phyloP scores from a whole-genome alignment of 129 eudicot genomes.

The Tanacetum coccineum region DNA sequence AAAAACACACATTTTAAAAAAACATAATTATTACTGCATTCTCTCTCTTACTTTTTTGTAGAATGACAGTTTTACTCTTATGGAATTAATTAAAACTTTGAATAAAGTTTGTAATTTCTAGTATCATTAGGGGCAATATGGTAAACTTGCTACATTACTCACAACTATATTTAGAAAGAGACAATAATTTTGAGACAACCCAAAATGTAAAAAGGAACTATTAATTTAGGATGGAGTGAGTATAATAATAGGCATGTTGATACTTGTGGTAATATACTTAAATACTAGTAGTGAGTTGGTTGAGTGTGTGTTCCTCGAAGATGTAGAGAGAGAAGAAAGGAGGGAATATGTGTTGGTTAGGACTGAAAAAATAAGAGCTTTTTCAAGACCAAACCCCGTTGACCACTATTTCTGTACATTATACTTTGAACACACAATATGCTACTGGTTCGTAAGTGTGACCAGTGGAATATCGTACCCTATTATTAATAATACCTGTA shows the following conservation, averaged over 20 bases:
- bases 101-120: no score
- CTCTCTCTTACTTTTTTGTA: no score
- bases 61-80: no score
- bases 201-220: no score
- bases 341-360: constrained; percentile 88
- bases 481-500: constrained; percentile 11
- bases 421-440: constrained; percentile 13
- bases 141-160: no score
- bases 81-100: no score
- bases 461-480: constrained; percentile 26
- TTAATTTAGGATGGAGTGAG: no score
- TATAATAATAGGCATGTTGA: neutral
- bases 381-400: constrained; percentile 99
- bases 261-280: constrained; percentile 19
- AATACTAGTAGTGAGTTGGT: neutral
- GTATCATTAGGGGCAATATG: no score
- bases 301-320: constrained; percentile 28
- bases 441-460: constrained; percentile 3
- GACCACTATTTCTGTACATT: constrained; percentile 34
- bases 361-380: constrained; percentile 73
- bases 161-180: no score
- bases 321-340: constrained; percentile 33
- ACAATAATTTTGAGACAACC: no score
- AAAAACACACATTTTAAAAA: no score
- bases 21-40: no score